phyloP scores from a whole-genome alignment of 2,329 filamentous ascomycete species.

The Chrysoporthe deuterocubensis region DNA sequence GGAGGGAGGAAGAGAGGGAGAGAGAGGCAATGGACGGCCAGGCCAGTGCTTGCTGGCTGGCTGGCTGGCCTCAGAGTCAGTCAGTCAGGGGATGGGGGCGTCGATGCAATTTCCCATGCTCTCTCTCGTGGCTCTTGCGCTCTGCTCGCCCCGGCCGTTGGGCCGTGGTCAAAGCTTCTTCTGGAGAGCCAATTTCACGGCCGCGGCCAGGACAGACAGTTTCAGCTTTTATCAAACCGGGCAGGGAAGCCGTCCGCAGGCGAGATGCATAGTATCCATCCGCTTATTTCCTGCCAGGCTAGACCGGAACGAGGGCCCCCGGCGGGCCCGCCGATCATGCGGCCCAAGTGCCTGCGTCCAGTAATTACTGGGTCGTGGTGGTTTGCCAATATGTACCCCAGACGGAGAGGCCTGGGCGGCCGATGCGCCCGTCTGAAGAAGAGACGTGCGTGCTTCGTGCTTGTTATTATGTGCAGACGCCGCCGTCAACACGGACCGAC shows the following conservation, averaged over 20 bases:
- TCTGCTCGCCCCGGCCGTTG: background rate
- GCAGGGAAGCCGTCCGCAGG: background rate
- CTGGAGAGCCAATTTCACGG: slow-evolving; percentile 1
- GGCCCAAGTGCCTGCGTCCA: too few relatives aligned
- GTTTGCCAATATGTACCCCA: too few relatives aligned
- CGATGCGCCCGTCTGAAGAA: too few relatives aligned
- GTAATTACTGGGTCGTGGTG: too few relatives aligned
- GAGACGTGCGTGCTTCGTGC: too few relatives aligned
- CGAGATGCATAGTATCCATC: background rate
- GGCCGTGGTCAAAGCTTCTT: slow-evolving; percentile 5
- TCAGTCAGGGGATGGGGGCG: background rate
- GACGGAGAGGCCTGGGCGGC: too few relatives aligned
- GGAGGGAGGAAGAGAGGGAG: background rate
- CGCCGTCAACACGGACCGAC: too few relatives aligned
- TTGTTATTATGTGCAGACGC: too few relatives aligned
- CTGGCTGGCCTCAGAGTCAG: too few relatives aligned
- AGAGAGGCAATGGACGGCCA: too few relatives aligned
- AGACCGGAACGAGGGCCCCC: background rate
- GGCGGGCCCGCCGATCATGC: background rate
- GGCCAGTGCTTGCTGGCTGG: too few relatives aligned
- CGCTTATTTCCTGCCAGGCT: background rate
- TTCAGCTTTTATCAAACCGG: slow-evolving; percentile 11
- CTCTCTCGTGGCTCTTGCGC: background rate
- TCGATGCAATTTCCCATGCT: background rate
- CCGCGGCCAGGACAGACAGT: background rate